These are phyloP conservation scores for Elaphomyces granulatus DNA, from an alignment of 495 filamentous ascomycete species.

Conservation along the genomic window DNA sequence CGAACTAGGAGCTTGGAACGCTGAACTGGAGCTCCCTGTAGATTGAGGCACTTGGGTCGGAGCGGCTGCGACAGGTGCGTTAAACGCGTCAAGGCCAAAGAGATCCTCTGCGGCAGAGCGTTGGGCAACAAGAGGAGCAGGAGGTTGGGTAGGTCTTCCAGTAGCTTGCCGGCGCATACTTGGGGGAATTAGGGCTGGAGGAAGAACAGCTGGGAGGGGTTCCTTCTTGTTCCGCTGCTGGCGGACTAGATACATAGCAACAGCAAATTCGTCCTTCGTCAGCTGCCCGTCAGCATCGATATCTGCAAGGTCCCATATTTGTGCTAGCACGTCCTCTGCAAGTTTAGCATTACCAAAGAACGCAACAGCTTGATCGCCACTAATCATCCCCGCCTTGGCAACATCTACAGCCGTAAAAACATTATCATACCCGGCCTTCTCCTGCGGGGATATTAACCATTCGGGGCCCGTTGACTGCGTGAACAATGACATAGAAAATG, in stretches of 20 bases:
- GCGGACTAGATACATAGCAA: slow-evolving; percentile 93
- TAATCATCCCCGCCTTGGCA: slow-evolving; percentile 63
- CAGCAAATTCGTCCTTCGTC: slow-evolving; percentile 81
- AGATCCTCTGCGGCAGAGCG: slow-evolving; percentile 70
- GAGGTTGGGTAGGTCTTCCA: slow-evolving; percentile 33
- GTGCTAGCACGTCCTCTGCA: slow-evolving; percentile 78
- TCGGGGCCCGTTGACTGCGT: slow-evolving; percentile 53
- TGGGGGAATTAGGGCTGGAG: slow-evolving; percentile 72
- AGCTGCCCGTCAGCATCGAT: slow-evolving; percentile 81
- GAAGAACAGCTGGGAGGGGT: slow-evolving; percentile 56
- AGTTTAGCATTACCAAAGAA: slow-evolving; percentile 90
- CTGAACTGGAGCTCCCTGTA: slow-evolving; percentile 48
- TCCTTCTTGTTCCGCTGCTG: slow-evolving; percentile 65
- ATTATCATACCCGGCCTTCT: slow-evolving; percentile 74
- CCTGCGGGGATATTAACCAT: slow-evolving; percentile 68
- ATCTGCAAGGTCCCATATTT: slow-evolving; percentile 95
- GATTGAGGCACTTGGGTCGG: slow-evolving; percentile 49
- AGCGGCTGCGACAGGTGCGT: slow-evolving; percentile 33
- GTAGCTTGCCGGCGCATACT: slow-evolving; percentile 58
- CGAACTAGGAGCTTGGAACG: slow-evolving; percentile 27
- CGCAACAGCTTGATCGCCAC: slow-evolving; percentile 83
- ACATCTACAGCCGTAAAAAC: slow-evolving; percentile 76
- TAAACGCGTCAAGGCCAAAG: slow-evolving; percentile 52
- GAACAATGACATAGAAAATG: slow-evolving; percentile 39
- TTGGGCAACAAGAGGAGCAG: slow-evolving; percentile 11